Evolutionary conservation across 1,139 yeast species (phyloP), one percentile per base, ranked within the genome.

Genomic region (Kodamaea derodonti): DNA sequence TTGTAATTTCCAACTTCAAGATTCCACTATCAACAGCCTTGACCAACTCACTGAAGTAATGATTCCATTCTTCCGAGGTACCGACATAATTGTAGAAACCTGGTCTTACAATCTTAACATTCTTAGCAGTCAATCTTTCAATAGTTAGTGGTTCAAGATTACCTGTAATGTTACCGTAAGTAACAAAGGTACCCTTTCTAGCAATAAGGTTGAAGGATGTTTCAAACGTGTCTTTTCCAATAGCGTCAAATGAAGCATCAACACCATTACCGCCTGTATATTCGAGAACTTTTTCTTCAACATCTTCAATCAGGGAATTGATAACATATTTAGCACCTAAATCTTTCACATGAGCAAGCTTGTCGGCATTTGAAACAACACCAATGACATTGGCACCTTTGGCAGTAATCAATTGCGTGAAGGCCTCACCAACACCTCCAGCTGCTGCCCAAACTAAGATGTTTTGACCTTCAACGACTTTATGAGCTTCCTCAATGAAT

Each of bases 111-210:
- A 85, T 43, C 45, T 69, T 76, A 36, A 84, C 45, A 51, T 83
- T 84, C 60, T 83, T 85, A 4, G 80, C 60, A 1, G 78, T 47
- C 39, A 88, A 65, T 24, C 66, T 54, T 30, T 48, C 51, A 31
- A 86, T 52, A 1, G 63, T 34, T 20, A 87, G 48, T 9, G 95
- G 92, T 1, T 84, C 80, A 20, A 86, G 86, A 2, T 78, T 64
- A n/a, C 97, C 97, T 4, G 90, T 80, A 8, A 95, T 81, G 51
- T 86, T 87, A 40, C 97, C 97, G 51, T 67, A 87, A 30, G 84
- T 72, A 18, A 85, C 78, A 41, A 85, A 63, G 1, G 86, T 67
- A 16, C 97, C 97, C 53, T 80, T 83, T 50, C 81, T 69, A 11
- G 77, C 82, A 24, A 85, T 49, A 1, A 77, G 61, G n/a, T 65